phyloP scores from a whole-genome alignment of 1,139 yeast species.

The Spathaspora jeffriesii region DNA sequence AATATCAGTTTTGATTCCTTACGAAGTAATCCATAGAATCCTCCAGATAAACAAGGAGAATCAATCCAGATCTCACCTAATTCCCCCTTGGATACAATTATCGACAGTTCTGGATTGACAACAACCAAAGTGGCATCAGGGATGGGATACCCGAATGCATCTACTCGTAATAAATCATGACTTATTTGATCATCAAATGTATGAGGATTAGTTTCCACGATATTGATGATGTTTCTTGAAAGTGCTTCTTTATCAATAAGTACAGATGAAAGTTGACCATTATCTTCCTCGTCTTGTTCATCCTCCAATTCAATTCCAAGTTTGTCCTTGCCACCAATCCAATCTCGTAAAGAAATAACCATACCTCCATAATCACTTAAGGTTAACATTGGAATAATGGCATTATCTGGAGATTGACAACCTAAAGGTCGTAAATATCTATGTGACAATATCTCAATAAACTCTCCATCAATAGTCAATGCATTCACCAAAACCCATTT shows the following conservation, averaged over 20 bases:
- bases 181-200: constrained; percentile 50
- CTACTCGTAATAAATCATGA: constrained; percentile 62
- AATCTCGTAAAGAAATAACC: constrained; percentile 89
- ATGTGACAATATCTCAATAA: constrained; percentile 86
- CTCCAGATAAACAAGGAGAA: constrained; percentile 85
- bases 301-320: constrained; percentile 45
- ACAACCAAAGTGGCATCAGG: constrained; percentile 94
- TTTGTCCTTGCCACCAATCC: constrained; percentile 73
- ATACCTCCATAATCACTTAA: constrained; percentile 96
- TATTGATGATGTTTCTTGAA: constrained; percentile 74
- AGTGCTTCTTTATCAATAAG: constrained; percentile 80
- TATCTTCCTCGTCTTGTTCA: constrained; percentile 30
- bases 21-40: constrained; percentile 68
- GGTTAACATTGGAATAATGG: constrained; percentile 88
- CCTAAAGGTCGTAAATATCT: constrained; percentile 93
- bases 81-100: constrained; percentile 66
- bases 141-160: constrained; percentile 91
- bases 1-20: constrained; percentile 74
- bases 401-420: constrained; percentile 71
- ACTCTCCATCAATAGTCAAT: constrained; percentile 92
- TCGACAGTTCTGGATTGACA: constrained; percentile 87
- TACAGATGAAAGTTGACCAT: constrained; percentile 69
- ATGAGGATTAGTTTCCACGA: constrained; percentile 62
- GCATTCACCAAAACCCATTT: constrained; percentile 93
- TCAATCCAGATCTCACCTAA: constrained; percentile 99